Evolutionary conservation across 78 protist genomes (phyloP).

Genomic region (Cavenderia fasciculata): DNA sequence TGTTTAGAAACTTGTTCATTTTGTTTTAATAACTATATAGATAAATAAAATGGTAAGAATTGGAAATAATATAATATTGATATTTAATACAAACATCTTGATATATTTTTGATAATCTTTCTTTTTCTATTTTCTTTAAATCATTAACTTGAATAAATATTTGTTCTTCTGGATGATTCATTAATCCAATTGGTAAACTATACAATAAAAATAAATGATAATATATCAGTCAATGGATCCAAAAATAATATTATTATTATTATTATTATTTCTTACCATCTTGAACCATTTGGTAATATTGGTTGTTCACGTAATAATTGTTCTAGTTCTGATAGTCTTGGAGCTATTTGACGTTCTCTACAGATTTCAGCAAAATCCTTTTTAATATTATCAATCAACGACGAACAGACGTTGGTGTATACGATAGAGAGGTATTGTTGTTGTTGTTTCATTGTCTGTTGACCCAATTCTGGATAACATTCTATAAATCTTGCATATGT

Average conservation of each 20-base stretch:
- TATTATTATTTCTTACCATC: not conserved
- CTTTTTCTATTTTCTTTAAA: too few relatives aligned
- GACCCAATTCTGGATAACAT: not conserved
- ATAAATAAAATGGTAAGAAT: too few relatives aligned
- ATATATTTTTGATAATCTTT: too few relatives aligned
- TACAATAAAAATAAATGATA: too few relatives aligned
- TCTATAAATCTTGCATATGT: slow-evolving; percentile 17
- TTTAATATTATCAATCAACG: slow-evolving; percentile 36
- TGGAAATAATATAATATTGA: too few relatives aligned
- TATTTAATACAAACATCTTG: too few relatives aligned
- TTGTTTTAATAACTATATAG: too few relatives aligned
- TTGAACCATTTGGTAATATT: not conserved
- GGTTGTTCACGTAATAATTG: slow-evolving; percentile 33
- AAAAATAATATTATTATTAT: not conserved
- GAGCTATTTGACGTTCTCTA: slow-evolving; percentile 26
- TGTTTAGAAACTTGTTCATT: too few relatives aligned
- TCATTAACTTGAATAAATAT: too few relatives aligned
- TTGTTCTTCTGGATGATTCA: too few relatives aligned
- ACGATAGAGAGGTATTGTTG: not conserved
- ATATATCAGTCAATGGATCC: not conserved
- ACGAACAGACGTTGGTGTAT: slow-evolving; percentile 16
- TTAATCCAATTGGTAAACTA: too few relatives aligned
- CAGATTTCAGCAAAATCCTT: slow-evolving; percentile 32
- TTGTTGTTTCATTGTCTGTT: not conserved
- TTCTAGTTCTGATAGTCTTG: slow-evolving; percentile 15